Percentiles rank a stretch among this genome's conserved stretches.
Conservation (phyloP, 805 yeast genomes). For the Saturnispora sanitii region DNA sequence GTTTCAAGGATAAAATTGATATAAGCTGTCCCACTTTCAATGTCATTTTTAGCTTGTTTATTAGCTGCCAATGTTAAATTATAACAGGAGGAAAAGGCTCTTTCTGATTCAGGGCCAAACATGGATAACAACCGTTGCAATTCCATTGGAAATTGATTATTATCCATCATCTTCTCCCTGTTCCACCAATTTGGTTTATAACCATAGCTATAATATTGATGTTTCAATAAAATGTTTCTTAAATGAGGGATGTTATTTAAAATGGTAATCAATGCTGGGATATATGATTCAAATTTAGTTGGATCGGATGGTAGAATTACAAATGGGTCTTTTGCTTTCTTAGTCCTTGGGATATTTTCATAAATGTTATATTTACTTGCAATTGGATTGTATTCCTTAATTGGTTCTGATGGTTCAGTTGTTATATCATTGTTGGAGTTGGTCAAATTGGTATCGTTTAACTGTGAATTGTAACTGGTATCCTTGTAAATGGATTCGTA, state of each 20-base stretch:
- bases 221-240: constrained; percentile 24
- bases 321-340: constrained; percentile 21
- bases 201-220: constrained; percentile 27
- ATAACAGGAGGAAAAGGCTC: constrained; percentile 32
- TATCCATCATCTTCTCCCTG: constrained; percentile 20
- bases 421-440: background rate
- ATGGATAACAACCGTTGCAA: constrained; percentile 32
- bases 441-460: background rate
- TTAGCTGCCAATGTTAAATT: constrained; percentile 26
- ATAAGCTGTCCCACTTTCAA: constrained; percentile 24
- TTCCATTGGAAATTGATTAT: constrained; percentile 27
- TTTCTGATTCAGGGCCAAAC: constrained; percentile 25
- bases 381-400: constrained; percentile 7
- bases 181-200: constrained; percentile 34
- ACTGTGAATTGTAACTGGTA: background rate
- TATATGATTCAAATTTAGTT: constrained; percentile 29
- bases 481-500: background rate
- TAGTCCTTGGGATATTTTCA: constrained; percentile 24
- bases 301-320: constrained; percentile 28
- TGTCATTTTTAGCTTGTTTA: constrained; percentile 19
- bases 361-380: constrained; percentile 19
- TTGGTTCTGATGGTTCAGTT: background rate
- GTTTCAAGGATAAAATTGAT: constrained; percentile 17
- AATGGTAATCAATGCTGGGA: constrained; percentile 33
- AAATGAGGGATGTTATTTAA: constrained; percentile 30